These are phyloP conservation scores for Beauveria caledonica DNA, from an alignment of 2,329 filamentous ascomycete genomes.

Conservation along the genomic window DNA sequence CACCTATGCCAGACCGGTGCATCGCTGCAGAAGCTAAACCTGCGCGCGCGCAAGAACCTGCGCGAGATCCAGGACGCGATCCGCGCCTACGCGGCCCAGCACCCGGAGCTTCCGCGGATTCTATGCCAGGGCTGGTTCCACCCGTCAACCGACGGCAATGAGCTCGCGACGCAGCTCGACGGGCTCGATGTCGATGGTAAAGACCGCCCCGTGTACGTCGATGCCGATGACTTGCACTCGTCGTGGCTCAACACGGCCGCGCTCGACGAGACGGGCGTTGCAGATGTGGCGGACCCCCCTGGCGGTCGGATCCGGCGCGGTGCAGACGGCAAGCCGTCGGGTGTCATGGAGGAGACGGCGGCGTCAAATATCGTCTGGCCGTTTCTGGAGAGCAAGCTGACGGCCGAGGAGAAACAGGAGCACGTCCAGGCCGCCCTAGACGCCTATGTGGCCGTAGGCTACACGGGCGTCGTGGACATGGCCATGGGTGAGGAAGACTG, in stretches of 20 bases:
- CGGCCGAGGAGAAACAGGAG: conserved; percentile 32
- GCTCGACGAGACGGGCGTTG: conserved; percentile 34
- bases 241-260: conserved; percentile 43
- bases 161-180: conserved; percentile 32
- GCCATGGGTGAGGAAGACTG: conserved; percentile 43
- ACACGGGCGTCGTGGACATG: conserved; percentile 44
- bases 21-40: conserved; percentile 36
- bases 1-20: conserved; percentile 42
- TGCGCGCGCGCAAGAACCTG: conserved; percentile 34
- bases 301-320: conserved; percentile 39
- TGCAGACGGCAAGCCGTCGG: conserved; percentile 32
- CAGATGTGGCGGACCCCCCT: conserved; percentile 31
- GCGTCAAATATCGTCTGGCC: conserved; percentile 41
- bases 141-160: conserved; percentile 25
- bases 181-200: conserved; percentile 31
- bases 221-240: conserved; percentile 42
- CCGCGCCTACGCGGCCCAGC: conserved; percentile 28
- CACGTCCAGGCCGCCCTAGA: conserved; percentile 35
- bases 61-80: conserved; percentile 36
- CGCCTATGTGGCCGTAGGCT: conserved; percentile 36
- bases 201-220: conserved; percentile 40
- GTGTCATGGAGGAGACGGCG: conserved; percentile 37
- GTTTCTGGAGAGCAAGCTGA: conserved; percentile 31
- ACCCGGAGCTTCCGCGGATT: conserved; percentile 35
- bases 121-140: conserved; percentile 43